Evolutionary conservation across 257 asterid genomes (phyloP), one percentile per base, ranked within the genome.

Genomic region (Nyctanthes arbortristis): DNA sequence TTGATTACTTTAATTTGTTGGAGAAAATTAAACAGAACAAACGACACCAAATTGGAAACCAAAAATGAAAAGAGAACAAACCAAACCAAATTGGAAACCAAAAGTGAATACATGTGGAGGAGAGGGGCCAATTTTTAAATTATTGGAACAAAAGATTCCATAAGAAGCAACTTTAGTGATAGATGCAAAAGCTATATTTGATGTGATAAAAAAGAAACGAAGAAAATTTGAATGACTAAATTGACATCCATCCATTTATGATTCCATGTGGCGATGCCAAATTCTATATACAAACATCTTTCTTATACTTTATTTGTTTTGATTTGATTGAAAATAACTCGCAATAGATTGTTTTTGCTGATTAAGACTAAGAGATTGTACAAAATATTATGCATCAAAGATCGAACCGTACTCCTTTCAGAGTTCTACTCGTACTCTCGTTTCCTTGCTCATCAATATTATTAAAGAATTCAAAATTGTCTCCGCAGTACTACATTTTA

Each of bases 291-390:
- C 30, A 52, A 20, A 52, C 27, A 8, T 52, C 29, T 52, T 22
- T 22, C 29, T 52, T n/a, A n/a, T n/a, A 12, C 59, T 52, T 52
- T 52, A 52, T 52, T 52, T 52, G 30, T 24, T 52, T 20, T 52
- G 59, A 52, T 52, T 52, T 52, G 59, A 52, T 52, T 9, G 59
- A 52, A 22, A 52, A 52, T 52, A 52, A 22, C 30, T 52, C 9
- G 28, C 59, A 52, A 52, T 52, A 2, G 4, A 20, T 52, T 22
- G 14, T 52, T 22, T 8, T 20, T 52, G 29, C 22, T 52, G 29
- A 22, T 1, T 10, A 52, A 20, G 14, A 52, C 13, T 20, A 52
- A 22, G 30, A 43, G 14, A 43, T 16, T 16, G 24, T 16, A 16
- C 54, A 43, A 43, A 43, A 43, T 6, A 16, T 40, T 40, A 40